These are phyloP conservation scores for Rhododendron molle DNA, from an alignment of 148 eudicot genomes.

Conservation along the genomic window DNA sequence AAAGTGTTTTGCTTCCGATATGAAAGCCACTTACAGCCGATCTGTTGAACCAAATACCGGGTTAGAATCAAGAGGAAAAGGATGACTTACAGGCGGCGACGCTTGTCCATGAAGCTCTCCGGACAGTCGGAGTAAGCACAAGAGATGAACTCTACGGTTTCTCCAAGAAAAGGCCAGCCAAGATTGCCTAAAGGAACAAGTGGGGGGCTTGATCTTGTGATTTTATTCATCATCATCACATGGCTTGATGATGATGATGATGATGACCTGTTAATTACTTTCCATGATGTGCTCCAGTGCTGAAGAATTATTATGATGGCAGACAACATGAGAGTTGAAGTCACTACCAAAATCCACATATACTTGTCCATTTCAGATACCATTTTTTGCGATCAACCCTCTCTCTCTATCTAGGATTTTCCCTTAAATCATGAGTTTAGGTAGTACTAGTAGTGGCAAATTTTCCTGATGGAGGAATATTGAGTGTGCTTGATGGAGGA, in stretches of 20 bases:
- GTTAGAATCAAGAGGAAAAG: neutral
- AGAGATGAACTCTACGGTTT: conserved; percentile 82
- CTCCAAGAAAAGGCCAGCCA: conserved; percentile 93
- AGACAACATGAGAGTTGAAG: conserved; percentile 6
- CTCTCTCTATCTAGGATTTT: neutral
- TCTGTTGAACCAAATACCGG: neutral
- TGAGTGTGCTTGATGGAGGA: conserved; percentile 5
- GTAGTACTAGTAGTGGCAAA: neutral
- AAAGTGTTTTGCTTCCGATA: neutral
- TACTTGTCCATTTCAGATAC: neutral
- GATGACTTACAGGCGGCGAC: conserved; percentile 64
- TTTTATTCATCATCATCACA: neutral
- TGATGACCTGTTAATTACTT: neutral
- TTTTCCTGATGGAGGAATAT: neutral
- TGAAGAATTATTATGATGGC: neutral
- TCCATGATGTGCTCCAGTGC: neutral
- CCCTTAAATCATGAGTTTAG: neutral
- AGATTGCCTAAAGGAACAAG: conserved; percentile 48
- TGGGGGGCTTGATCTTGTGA: neutral
- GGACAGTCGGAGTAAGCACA: conserved; percentile 76
- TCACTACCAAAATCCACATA: conserved; percentile 7
- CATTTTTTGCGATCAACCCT: neutral
- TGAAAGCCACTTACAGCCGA: neutral
- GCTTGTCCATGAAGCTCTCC: conserved; percentile 76
- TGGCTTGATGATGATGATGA: neutral